Evolutionary conservation across 2,329 filamentous ascomycete genomes (phyloP), one percentile per base, ranked within the genome.

Genomic region (Nigrograna mackinnonii): DNA sequence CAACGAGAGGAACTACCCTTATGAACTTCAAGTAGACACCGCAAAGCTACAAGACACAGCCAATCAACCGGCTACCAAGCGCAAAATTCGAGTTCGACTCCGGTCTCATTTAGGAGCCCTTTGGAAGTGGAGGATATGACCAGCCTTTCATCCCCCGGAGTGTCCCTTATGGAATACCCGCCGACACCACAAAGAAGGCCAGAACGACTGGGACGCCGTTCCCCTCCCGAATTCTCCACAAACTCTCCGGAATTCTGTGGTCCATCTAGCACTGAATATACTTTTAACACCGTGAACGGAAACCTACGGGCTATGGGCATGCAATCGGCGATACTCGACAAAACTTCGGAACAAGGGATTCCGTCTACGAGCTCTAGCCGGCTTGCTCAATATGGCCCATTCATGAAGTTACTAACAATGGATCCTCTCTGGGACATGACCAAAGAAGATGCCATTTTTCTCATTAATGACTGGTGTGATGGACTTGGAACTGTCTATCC

Each of bases 341-440:
- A 41, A 13, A 24, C 39, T 14, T 39, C 35, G 13, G 21, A 34
- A 16, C 36, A 39, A 3, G 18, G 33, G 13, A 9, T 47, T n/a
- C 40, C 37, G 13, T 22, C 44, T 5, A 43, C 44, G 13, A 41
- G 40, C 5, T 41, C 44, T 11, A 31, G 40, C 19, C 26, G 44
- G 30, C 24, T 47, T 4, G 44, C 44, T 13, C 44, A 44, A 13
- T 47, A 47, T 26, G 44, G 44, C 1, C 44, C 41, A 4, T 47
- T 47, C 34, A 44, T 47, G 44, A 47, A 44, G 18, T 20, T 47
- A 5, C 28, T 47, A 16, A 47, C 37, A 6, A 44, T 44, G 41
- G 44, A 47, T 34, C 44, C 44, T 35, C 37, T 47, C 7, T 47
- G 44, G 44, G 44, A 47, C 36, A 43, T 47, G 36, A 41, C 40